Evolutionary conservation across 23 red algal genomes (phyloP).

Genomic region (Pyropia yezoensis): DNA sequence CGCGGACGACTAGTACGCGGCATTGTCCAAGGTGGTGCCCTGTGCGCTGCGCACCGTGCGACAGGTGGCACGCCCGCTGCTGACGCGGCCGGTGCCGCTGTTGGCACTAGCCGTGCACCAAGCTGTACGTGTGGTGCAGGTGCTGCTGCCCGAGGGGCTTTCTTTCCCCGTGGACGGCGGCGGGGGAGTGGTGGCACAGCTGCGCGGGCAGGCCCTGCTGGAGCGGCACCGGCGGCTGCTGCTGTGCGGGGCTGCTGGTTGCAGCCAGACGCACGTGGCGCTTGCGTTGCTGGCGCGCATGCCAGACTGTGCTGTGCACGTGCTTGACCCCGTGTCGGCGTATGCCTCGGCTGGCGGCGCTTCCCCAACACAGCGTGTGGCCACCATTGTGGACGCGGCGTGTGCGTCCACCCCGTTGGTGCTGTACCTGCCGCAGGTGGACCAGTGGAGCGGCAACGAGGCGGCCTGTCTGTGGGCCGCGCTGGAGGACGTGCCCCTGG

Average conservation of each 20-base stretch:
- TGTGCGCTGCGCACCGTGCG: conserved; percentile 55
- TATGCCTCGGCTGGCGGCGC: conserved; percentile 30
- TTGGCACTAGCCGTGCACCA: conserved; percentile 23
- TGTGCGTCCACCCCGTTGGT: conserved; percentile 41
- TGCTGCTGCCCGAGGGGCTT: conserved; percentile 30
- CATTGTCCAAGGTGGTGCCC: conserved; percentile 67
- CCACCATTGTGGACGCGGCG: conserved; percentile 61
- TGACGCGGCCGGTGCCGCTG: conserved; percentile 23
- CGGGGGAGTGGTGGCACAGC: no score
- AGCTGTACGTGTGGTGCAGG: conserved; percentile 15
- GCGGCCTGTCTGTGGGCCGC: conserved; percentile 26
- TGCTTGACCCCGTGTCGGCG: conserved; percentile 47
- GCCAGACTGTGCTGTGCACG: conserved; percentile 57
- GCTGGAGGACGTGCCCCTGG: conserved; percentile 48
- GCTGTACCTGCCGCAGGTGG: conserved; percentile 64
- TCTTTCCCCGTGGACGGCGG: no score
- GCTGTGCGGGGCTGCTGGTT: conserved; percentile 50
- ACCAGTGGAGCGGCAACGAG: conserved; percentile 48
- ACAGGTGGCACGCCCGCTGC: conserved; percentile 50
- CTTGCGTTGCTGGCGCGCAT: conserved; percentile 38
- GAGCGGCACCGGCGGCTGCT: conserved; percentile 41
- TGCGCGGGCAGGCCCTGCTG: no score
- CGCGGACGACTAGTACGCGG: conserved; percentile 45
- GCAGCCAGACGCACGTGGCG: conserved; percentile 56
- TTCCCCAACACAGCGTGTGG: conserved; percentile 51